phyloP scores from a whole-genome alignment of 129 eudicot species.

The Rutidosis leptorrhynchoides region DNA sequence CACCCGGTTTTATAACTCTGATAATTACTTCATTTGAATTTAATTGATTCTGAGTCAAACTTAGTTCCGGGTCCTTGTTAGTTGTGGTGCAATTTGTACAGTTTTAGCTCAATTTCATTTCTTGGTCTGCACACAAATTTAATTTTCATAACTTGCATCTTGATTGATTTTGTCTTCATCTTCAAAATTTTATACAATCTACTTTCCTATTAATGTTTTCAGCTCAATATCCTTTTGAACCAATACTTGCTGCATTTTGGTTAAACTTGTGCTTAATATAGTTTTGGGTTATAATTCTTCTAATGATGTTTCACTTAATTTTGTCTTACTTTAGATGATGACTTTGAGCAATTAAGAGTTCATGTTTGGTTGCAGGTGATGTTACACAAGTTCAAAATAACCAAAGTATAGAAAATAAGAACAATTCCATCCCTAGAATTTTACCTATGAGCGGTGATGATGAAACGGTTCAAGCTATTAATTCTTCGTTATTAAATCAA shows the following conservation, averaged over 20 bases:
- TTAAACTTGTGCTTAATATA: constrained; percentile 20
- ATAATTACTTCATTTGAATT: constrained; percentile 16
- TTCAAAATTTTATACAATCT: background rate
- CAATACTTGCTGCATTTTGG: background rate
- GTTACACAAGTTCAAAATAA: constrained; percentile 39
- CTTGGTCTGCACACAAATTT: constrained; percentile 7
- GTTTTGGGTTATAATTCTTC: background rate
- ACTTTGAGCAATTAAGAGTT: constrained; percentile 7
- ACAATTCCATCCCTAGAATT: constrained; percentile 30
- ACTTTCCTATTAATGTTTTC: constrained; percentile 5
- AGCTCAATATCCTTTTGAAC: constrained; percentile 3
- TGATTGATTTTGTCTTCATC: constrained; percentile 2
- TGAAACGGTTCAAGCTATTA: constrained; percentile 6
- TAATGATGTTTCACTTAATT: constrained; percentile 1
- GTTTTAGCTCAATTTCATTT: constrained; percentile 17
- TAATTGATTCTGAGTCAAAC: constrained; percentile 15
- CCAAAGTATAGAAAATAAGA: constrained; percentile 40
- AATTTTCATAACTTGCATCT: constrained; percentile 16
- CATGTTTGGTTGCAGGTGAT: constrained; percentile 52
- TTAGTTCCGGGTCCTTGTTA: constrained; percentile 14
- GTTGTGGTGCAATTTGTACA: constrained; percentile 18
- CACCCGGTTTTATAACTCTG: too few relatives aligned
- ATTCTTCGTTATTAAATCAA: constrained; percentile 22
- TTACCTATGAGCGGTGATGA: constrained; percentile 31
- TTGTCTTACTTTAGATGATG: constrained; percentile 1